Base-by-base conservation (phyloP, 148 eudicot genomes). In the Dianthus caryophyllus region DNA sequence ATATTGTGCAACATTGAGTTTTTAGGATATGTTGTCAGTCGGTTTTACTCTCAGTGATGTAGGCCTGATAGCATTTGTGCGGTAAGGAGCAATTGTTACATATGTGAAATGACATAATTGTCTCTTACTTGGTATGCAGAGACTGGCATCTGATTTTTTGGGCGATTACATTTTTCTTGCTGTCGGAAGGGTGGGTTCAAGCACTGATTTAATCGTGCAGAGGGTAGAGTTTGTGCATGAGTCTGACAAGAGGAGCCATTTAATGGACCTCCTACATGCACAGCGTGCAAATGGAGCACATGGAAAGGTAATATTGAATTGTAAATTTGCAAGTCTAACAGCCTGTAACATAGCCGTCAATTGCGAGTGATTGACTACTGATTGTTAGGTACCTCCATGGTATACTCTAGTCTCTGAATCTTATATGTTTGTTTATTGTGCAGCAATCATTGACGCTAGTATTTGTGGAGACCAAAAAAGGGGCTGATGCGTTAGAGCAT, bases 191-290 rank as follows among this genome's bases (percentile, higher is more conserved):
- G 94, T 88, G 64, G 94, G 94, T 53, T 88, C 94, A 41, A 88
- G 94, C 75, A 88, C 94, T 60, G 94, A 88, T 73, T 77, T 88
- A 75, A 88, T 88, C 49, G 83, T 78, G 60, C 94, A 88, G 69
- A 83, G 94, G 64, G 86, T 88, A 39, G 94, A 88, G 75, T 84
- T 76, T 75, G 94, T 88, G 65, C 86, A 81, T 18, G 90, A 85
- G 59, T 55, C 83, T 73, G 90, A 85, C 79, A 85, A 88, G 79
- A 83, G 90, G 81, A 88, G 94, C 72, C 83, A 88, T 76, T 79
- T 88, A 51, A 88, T 88, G 94, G 94, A 88, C 76, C 90, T 88
- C 71, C 80, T 88, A 72, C 94, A 88, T 60, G 94, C 94, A 31
- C 94, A 88, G 24, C 82, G 71, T 71, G 83, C 78, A 16, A 84